phyloP scores from a whole-genome alignment of 148 eudicot species.

The Spergularia marina region DNA sequence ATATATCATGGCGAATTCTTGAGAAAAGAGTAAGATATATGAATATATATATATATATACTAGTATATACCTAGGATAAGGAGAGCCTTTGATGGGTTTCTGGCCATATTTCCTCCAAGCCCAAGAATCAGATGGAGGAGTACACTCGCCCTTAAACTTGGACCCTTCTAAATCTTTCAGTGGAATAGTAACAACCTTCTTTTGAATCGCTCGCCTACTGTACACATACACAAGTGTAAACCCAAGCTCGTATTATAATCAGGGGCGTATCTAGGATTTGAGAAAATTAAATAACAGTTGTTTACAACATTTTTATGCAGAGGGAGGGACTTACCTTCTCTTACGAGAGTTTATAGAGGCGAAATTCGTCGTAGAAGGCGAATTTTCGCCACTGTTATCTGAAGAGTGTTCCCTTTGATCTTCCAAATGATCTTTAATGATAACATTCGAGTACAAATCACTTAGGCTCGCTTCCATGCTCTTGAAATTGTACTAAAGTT shows the following conservation, averaged over 20 bases:
- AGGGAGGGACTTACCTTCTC: constrained; percentile 28
- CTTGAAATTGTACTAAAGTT: neutral
- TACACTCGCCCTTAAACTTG: constrained; percentile 54
- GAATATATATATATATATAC: too few relatives aligned
- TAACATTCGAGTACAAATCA: constrained; percentile 19
- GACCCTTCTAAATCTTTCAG: constrained; percentile 66
- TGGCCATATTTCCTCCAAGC: constrained; percentile 90
- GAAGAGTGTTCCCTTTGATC: constrained; percentile 31
- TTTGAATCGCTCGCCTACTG: constrained; percentile 45
- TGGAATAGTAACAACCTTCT: constrained; percentile 64
- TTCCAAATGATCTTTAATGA: constrained; percentile 22
- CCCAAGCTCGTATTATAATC: neutral
- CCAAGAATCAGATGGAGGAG: constrained; percentile 87
- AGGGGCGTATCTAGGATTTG: constrained; percentile 8
- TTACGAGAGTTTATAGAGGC: constrained; percentile 27
- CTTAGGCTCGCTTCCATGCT: constrained; percentile 35
- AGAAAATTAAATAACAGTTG: neutral
- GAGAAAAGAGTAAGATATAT: too few relatives aligned
- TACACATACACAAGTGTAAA: neutral
- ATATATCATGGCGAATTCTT: neutral
- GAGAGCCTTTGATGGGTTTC: constrained; percentile 83
- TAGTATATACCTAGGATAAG: constrained; percentile 81
- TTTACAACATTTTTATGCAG: neutral
- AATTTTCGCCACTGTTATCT: constrained; percentile 38
- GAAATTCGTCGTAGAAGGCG: constrained; percentile 30